Conservation (phyloP, 192 early-diverging fungal genomes). For the Mortierella claussenii region DNA sequence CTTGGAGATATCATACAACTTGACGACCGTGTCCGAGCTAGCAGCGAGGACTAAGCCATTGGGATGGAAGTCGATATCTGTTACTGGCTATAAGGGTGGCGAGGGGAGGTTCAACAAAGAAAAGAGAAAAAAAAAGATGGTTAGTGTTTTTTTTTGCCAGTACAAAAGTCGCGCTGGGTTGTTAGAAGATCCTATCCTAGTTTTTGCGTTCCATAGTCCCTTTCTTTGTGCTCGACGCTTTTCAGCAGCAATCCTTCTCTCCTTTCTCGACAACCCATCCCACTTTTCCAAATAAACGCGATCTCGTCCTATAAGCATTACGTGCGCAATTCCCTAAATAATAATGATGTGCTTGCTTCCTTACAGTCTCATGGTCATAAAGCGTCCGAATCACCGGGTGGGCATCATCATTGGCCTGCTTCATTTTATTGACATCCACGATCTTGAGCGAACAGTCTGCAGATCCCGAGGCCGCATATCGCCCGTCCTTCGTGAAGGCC, state of each 20-base stretch:
- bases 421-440: conserved; percentile 87
- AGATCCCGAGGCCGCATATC: conserved; percentile 90
- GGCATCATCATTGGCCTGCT: conserved; percentile 74
- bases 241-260: too few relatives aligned
- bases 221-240: too few relatives aligned
- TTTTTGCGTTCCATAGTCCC: too few relatives aligned
- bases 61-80: conserved; percentile 91
- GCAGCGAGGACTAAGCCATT: conserved; percentile 91
- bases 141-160: too few relatives aligned
- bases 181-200: too few relatives aligned
- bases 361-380: conserved; percentile 83
- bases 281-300: too few relatives aligned
- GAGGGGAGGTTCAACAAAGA: too few relatives aligned
- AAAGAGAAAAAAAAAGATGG: background rate
- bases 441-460: conserved; percentile 91
- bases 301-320: background rate
- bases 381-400: conserved; percentile 91
- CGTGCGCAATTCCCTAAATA: too few relatives aligned
- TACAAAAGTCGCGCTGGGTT: too few relatives aligned
- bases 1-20: conserved; percentile 90
- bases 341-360: too few relatives aligned
- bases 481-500: conserved; percentile 74
- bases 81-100: conserved; percentile 63
- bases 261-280: too few relatives aligned
- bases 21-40: conserved; percentile 87